Evolutionary conservation across 176 grass and related monocot species (phyloP).

Genomic region (Dactylis glomerata): DNA sequence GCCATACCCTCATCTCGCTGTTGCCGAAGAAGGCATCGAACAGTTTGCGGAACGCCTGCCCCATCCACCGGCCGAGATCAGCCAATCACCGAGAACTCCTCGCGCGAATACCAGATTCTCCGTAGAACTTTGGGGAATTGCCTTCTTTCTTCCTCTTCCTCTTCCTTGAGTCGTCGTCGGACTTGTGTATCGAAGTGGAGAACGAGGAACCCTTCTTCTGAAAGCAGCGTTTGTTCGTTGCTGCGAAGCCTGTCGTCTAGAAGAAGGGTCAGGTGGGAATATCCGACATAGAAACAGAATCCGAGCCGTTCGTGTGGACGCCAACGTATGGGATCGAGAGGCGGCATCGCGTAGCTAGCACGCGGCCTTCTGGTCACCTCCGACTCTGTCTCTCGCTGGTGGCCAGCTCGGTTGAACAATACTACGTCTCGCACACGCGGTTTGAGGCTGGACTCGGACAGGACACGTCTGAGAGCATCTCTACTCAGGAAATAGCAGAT

Average conservation of each 20-base stretch:
- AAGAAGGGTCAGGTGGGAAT: background rate
- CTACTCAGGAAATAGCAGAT: too few species aligned
- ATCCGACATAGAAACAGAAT: background rate
- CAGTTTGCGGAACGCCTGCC: conserved; percentile 82
- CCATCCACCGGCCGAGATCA: conserved; percentile 33
- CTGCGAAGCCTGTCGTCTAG: background rate
- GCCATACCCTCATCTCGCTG: conserved; percentile 74
- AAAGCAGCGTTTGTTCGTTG: conserved; percentile 1
- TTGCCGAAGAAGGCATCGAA: conserved; percentile 80
- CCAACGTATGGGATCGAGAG: conserved; percentile 24
- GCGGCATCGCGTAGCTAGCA: conserved; percentile 31
- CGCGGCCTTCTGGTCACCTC: conserved; percentile 17
- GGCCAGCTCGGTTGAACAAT: background rate
- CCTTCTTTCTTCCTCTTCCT: background rate
- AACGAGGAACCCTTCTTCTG: background rate
- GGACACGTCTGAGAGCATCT: too few species aligned
- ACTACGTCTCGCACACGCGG: background rate
- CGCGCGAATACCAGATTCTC: background rate
- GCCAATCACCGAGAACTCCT: background rate
- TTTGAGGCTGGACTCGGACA: background rate
- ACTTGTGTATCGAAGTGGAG: background rate
- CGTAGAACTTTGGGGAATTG: background rate
- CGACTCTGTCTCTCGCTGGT: background rate
- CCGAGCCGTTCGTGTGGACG: background rate
- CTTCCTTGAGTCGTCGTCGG: conserved; percentile 22